Evolutionary conservation across 495 filamentous ascomycete genomes (phyloP), one percentile per base, ranked within the genome.

Genomic region (Aspergillus saccharolyticus): DNA sequence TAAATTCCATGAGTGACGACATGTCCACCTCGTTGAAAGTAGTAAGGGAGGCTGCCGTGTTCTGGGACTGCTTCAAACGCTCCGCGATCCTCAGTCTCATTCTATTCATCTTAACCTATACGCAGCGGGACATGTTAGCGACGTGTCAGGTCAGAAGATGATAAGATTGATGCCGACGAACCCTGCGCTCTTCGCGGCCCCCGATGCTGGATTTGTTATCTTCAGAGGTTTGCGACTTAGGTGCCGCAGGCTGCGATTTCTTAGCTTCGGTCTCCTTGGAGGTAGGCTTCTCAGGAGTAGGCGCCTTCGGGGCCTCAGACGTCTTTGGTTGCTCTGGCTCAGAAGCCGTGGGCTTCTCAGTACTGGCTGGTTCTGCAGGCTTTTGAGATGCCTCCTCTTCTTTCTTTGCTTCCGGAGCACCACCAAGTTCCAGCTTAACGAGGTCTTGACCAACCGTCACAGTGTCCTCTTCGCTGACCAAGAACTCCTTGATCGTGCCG

Each of bases 1-100:
- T 89, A 79, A 99, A 89, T 52, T 96, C 90, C 90, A 99, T 96
- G 18, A 99, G 75, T 14, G 88, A 87, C 5, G 95, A 97, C 95
- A 99, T 99, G 69, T 99, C 95, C 50, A 99, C 94, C 72, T 99
- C 94, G 72, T 99, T 96, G 80, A 99, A 99, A 17, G 94, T 99
- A 17, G 94, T 97, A 52, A 99, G 77, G 16, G 94, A 96, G 33
- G 94, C 94, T 53, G 95, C 94, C 4, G 94, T 97, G 77, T 99
- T 97, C 76, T 99, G 94, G 16, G 93, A 97, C 69, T 98, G 94
- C 83, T 98, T 98, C 51, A 98, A 81, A 60, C 94, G 92, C 79
- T 98, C 94, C 19, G 94, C 90, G 60, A 97, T 98, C 19, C 94
- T 85, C 45, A 97, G 83, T 51, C 94, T 90, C 95, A 98, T 98